Conservation (phyloP, 257 asterid species). For the Lycium ferocissimum region DNA sequence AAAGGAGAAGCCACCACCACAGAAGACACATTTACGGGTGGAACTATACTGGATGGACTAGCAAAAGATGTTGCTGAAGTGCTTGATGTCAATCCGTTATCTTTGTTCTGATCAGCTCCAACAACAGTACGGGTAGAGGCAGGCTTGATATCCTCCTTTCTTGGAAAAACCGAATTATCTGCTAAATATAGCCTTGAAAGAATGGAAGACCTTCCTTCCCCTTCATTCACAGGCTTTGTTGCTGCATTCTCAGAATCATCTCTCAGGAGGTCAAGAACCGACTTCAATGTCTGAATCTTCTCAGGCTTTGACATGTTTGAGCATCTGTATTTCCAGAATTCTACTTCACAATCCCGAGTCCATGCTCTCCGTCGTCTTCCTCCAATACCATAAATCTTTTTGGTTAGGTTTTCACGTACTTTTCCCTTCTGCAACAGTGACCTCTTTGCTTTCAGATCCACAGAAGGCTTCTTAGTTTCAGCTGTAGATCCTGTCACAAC, state of each 20-base stretch:
- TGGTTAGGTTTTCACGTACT: conserved; percentile 91
- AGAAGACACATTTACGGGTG: conserved; percentile 41
- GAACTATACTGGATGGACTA: conserved; percentile 43
- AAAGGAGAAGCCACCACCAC: conserved; percentile 37
- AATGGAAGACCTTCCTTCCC: conserved; percentile 59
- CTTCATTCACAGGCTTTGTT: conserved; percentile 51
- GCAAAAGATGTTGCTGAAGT: conserved; percentile 36
- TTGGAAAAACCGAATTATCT: conserved; percentile 82
- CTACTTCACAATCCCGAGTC: conserved; percentile 97
- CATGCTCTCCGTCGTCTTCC: conserved; percentile 88
- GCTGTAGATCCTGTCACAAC: conserved; percentile 77
- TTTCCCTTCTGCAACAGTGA: conserved; percentile 88
- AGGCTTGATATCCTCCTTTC: conserved; percentile 80
- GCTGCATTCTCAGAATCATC: conserved; percentile 52
- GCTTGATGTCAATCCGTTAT: conserved; percentile 46
- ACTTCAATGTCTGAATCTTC: conserved; percentile 82
- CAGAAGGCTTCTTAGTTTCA: conserved; percentile 62
- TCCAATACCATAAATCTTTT: conserved; percentile 85
- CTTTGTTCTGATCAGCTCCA: conserved; percentile 46
- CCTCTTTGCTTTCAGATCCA: conserved; percentile 81
- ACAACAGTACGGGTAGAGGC: conserved; percentile 48
- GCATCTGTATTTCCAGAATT: conserved; percentile 98
- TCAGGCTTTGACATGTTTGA: conserved; percentile 69
- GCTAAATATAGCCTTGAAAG: conserved; percentile 95
- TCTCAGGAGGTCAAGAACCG: conserved; percentile 82